Percentiles rank a stretch among this genome's conserved stretches.
Conservation (phyloP, 1,139 yeast species). For the Diutina sp. region DNA sequence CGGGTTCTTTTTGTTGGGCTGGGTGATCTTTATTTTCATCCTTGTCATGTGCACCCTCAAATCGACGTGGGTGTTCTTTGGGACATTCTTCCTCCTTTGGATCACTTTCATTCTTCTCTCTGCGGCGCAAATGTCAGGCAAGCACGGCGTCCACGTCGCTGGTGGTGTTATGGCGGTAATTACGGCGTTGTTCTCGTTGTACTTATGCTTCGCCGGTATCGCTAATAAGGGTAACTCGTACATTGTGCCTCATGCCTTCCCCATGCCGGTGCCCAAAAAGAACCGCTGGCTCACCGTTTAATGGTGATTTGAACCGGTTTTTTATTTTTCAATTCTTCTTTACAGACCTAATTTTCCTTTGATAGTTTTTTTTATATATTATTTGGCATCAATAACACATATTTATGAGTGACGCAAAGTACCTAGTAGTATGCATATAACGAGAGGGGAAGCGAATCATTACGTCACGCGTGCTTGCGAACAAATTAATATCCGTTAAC, state of each 20-base stretch:
- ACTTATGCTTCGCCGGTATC: constrained; percentile 24
- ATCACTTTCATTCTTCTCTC: constrained; percentile 30
- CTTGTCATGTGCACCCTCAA: constrained; percentile 26
- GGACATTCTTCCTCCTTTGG: constrained; percentile 22
- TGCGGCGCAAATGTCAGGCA: constrained; percentile 25
- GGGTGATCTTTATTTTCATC: constrained; percentile 33
- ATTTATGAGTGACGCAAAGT: background rate
- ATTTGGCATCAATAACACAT: background rate
- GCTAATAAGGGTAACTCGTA: constrained; percentile 19
- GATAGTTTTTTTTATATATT: background rate
- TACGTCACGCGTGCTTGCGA: background rate
- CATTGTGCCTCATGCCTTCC: constrained; percentile 13
- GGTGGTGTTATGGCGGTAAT: constrained; percentile 33
- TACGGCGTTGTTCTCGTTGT: constrained; percentile 29
- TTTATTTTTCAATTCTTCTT: background rate
- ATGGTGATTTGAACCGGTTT: background rate
- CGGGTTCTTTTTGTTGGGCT: constrained; percentile 29
- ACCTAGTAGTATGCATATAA: background rate
- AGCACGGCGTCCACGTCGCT: constrained; percentile 18
- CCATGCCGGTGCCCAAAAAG: constrained; percentile 2
- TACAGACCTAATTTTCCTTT: background rate
- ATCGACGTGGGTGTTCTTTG: constrained; percentile 28
- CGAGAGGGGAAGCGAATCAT: background rate
- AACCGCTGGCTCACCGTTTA: background rate
- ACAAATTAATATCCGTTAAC: too few species aligned